These are phyloP conservation scores for Luvunga scandens DNA, from an alignment of 345 rosid genomes.

Conservation along the genomic window DNA sequence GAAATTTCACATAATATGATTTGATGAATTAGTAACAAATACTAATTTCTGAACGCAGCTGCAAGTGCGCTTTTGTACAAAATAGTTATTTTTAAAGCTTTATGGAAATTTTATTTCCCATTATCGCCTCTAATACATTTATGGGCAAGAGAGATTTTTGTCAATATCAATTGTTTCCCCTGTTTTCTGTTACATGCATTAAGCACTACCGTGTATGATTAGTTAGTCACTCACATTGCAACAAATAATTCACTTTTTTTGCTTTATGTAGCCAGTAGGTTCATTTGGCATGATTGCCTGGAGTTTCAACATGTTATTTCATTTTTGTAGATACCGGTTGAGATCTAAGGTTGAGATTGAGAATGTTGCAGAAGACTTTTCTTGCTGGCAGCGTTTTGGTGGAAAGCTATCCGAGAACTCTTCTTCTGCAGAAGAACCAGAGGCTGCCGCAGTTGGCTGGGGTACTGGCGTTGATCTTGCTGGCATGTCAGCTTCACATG, in stretches of 20 bases:
- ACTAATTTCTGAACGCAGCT: not conserved
- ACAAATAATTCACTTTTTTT: not conserved
- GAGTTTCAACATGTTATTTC: not conserved
- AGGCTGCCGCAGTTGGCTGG: slow-evolving; percentile 69
- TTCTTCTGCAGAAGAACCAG: slow-evolving; percentile 48
- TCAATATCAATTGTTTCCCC: too few relatives aligned
- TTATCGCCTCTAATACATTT: not conserved
- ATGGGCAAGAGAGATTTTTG: not conserved
- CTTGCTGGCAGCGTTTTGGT: slow-evolving; percentile 85
- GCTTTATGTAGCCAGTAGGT: not conserved
- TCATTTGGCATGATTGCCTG: not conserved
- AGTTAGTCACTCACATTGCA: not conserved
- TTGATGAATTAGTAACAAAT: not conserved
- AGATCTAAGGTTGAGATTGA: slow-evolving; percentile 91
- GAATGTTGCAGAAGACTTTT: slow-evolving; percentile 60
- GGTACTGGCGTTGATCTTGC: slow-evolving; percentile 53
- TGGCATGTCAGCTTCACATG: slow-evolving; percentile 55
- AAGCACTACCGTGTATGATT: not conserved
- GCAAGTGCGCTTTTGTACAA: not conserved
- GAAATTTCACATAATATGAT: not conserved
- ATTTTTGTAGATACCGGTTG: slow-evolving; percentile 61
- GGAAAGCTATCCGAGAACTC: slow-evolving; percentile 35
- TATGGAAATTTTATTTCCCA: not conserved
- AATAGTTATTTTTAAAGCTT: not conserved
- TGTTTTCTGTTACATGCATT: not conserved